Percentiles rank a stretch among this genome's conserved stretches.
These are phyloP conservation scores for Fraxinus dipetala DNA, from an alignment of 305 asterid species.

Conservation along the genomic window DNA sequence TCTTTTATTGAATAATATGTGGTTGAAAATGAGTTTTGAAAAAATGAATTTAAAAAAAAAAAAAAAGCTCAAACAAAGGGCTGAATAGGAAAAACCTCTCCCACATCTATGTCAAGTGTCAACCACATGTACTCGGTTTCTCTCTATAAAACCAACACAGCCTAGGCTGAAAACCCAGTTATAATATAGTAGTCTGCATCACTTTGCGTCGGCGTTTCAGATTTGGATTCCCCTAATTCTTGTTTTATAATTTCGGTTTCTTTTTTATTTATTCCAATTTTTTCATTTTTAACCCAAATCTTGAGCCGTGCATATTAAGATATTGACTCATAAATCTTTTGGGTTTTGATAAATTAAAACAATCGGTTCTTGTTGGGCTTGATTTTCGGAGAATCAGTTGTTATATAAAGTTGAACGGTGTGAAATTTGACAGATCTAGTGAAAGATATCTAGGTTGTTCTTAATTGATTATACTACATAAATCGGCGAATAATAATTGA, in stretches of 20 bases:
- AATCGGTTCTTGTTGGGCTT: constrained; percentile 11
- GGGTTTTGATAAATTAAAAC: background rate
- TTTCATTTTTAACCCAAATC: background rate
- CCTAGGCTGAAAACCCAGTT: background rate
- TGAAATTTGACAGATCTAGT: constrained; percentile 32
- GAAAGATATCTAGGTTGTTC: background rate
- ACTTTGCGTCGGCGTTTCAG: background rate
- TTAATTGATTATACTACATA: background rate
- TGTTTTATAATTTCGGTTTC: background rate
- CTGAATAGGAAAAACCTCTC: background rate
- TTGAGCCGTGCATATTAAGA: constrained; percentile 30
- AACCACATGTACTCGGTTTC: background rate
- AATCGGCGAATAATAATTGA: background rate
- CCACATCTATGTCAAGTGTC: constrained; percentile 21
- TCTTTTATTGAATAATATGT: no score
- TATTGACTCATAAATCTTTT: background rate
- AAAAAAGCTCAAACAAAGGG: no score
- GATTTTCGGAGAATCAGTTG: constrained; percentile 6
- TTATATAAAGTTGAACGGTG: constrained; percentile 2
- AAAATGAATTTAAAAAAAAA: no score
- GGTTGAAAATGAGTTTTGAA: no score
- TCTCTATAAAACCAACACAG: constrained; percentile 43
- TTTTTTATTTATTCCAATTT: background rate
- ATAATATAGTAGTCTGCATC: background rate
- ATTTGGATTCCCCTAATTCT: background rate